Conservation (phyloP, 2,329 filamentous ascomycete species). For the Aureobasidium uvarum region DNA sequence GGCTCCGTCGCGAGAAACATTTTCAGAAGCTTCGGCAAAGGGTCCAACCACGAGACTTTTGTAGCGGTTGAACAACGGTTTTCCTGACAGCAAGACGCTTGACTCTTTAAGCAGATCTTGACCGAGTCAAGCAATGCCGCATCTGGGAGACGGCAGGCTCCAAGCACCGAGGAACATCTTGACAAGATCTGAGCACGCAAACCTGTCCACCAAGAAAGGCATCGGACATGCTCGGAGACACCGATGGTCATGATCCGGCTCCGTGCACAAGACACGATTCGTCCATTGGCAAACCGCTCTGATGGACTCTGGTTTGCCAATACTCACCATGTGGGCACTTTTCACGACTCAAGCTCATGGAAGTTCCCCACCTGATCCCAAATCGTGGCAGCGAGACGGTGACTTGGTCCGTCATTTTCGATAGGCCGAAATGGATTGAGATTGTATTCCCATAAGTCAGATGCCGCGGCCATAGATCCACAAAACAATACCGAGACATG, state of each 20-base stretch:
- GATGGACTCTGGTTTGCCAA: background rate
- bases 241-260: background rate
- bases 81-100: background rate
- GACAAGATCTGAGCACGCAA: background rate
- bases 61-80: background rate
- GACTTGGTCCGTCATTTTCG: too few relatives aligned
- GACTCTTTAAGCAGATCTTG: constrained; percentile 12
- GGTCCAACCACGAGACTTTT: background rate
- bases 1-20: background rate
- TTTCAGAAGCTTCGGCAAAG: background rate
- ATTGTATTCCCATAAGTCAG: too few relatives aligned
- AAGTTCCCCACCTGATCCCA: too few relatives aligned
- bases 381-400: too few relatives aligned
- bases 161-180: background rate
- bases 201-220: background rate
- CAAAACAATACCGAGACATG: background rate
- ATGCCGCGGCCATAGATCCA: too few relatives aligned
- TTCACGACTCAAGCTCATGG: too few relatives aligned
- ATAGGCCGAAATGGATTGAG: too few relatives aligned
- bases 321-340: background rate
- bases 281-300: background rate
- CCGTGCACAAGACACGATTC: background rate
- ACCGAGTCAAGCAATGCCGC: constrained; percentile 2
- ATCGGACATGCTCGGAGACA: too few relatives aligned
- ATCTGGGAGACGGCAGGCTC: background rate